These are phyloP conservation scores for Spatholobus suberectus DNA, from an alignment of 306 rosid genomes.

Conservation along the genomic window DNA sequence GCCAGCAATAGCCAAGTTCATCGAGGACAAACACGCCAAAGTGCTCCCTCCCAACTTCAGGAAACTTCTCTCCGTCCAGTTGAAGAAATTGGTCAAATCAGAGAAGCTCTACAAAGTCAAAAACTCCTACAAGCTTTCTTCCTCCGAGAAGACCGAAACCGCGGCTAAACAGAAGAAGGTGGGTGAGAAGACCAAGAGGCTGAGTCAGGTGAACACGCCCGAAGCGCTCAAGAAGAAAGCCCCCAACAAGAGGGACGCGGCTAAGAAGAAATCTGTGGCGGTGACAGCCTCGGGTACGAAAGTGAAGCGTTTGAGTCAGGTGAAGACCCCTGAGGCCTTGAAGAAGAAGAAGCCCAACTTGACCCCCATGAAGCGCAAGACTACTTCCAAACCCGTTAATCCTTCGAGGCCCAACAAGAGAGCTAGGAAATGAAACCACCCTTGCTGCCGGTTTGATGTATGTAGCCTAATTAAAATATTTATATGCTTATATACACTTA, in stretches of 20 bases:
- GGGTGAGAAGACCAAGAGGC: constrained; percentile 28
- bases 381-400: not conserved
- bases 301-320: constrained; percentile 38
- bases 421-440: constrained; percentile 31
- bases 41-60: constrained; percentile 40
- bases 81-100: constrained; percentile 36
- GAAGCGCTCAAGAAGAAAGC: constrained; percentile 32
- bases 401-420: constrained; percentile 35
- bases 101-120: constrained; percentile 41
- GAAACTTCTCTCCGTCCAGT: constrained; percentile 38
- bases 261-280: constrained; percentile 23
- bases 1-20: constrained; percentile 40
- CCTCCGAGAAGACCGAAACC: not conserved
- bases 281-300: not conserved
- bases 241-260: no score
- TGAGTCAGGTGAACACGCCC: constrained; percentile 47
- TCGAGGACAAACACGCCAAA: constrained; percentile 37
- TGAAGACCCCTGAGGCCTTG: constrained; percentile 48
- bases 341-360: constrained; percentile 35
- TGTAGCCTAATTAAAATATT: not conserved
- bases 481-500: not conserved
- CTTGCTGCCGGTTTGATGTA: not conserved
- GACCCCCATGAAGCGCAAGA: constrained; percentile 16
- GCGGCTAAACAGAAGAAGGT: not conserved
- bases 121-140: constrained; percentile 44